These are phyloP conservation scores for Leishmania gerbilli DNA, from an alignment of 208 protist species.

Conservation along the genomic window DNA sequence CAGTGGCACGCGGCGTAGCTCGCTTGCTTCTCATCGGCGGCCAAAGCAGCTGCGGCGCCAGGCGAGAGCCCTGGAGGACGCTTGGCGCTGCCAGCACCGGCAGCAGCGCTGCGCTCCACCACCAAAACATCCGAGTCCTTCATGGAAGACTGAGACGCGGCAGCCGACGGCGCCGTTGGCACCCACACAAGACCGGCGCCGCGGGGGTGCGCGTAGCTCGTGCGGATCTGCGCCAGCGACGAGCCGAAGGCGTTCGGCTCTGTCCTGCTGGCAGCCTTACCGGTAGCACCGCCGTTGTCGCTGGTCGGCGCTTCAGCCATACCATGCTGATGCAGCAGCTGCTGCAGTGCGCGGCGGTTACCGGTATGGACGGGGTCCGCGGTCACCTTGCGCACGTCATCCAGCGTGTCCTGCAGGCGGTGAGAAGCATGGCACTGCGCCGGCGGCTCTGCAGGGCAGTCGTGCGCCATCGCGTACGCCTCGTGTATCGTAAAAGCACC, in stretches of 20 bases:
- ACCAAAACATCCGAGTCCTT: constrained; percentile 21
- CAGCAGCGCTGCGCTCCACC: constrained; percentile 11
- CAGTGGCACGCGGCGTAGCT: constrained; percentile 26
- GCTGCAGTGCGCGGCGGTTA: constrained; percentile 46
- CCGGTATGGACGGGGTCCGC: constrained; percentile 64
- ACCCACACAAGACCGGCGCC: constrained; percentile 86
- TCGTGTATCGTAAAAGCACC: constrained; percentile 49
- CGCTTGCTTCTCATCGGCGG: constrained; percentile 16
- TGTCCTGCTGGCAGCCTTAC: constrained; percentile 10
- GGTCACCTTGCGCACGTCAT: constrained; percentile 61
- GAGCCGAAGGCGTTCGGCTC: constrained; percentile 40
- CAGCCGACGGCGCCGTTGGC: neutral
- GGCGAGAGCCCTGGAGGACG: constrained; percentile 21
- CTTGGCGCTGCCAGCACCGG: constrained; percentile 7
- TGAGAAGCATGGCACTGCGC: constrained; percentile 76
- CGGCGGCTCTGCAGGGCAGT: constrained; percentile 69
- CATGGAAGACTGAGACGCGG: constrained; percentile 1
- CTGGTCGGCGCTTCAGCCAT: constrained; percentile 17
- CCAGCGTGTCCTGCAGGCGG: constrained; percentile 74
- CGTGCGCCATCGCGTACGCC: constrained; percentile 62
- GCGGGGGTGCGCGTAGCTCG: constrained; percentile 52
- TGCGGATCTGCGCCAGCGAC: constrained; percentile 49
- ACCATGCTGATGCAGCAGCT: constrained; percentile 33
- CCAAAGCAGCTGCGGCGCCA: constrained; percentile 34
- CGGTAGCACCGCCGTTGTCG: neutral